Conservation (phyloP, 225 moss, liverwort and hornwort species). For the Antitrichia curtipendula region DNA sequence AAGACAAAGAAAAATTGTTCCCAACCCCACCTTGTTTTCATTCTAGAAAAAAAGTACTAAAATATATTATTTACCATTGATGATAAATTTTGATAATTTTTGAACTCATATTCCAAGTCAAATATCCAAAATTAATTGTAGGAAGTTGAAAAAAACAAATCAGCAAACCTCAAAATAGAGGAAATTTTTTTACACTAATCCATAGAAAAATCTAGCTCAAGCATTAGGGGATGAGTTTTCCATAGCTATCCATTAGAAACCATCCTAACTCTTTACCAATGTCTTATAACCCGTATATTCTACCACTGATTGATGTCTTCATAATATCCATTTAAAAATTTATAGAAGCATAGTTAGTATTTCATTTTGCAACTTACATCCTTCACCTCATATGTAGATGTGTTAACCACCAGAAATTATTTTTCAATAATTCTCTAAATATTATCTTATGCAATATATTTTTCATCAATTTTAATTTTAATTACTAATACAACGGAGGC, state of each 20-base stretch:
- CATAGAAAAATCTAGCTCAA: background rate
- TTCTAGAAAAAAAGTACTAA: rapidly evolving
- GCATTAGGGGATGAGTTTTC: rapidly evolving
- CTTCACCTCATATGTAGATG: rapidly evolving
- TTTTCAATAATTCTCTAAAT: background rate
- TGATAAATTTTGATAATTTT: background rate
- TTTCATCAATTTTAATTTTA: background rate
- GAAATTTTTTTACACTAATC: background rate
- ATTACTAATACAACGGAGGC: no score
- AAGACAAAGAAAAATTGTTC: rapidly evolving
- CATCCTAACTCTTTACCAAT: background rate
- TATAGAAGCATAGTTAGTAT: background rate
- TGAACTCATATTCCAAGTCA: background rate
- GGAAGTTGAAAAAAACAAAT: background rate
- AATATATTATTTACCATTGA: background rate
- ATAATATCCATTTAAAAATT: background rate
- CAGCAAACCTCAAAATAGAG: background rate
- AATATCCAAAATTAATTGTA: background rate
- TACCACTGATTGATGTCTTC: background rate
- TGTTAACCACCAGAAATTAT: background rate
- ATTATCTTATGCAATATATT: background rate
- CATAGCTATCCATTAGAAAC: background rate
- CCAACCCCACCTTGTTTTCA: rapidly evolving
- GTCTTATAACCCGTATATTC: background rate
- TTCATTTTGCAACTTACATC: background rate